Evolutionary conservation across 164 flowering plant species (phyloP), one percentile per base, ranked within the genome.

Genomic region (Stephania yunnanensis): DNA sequence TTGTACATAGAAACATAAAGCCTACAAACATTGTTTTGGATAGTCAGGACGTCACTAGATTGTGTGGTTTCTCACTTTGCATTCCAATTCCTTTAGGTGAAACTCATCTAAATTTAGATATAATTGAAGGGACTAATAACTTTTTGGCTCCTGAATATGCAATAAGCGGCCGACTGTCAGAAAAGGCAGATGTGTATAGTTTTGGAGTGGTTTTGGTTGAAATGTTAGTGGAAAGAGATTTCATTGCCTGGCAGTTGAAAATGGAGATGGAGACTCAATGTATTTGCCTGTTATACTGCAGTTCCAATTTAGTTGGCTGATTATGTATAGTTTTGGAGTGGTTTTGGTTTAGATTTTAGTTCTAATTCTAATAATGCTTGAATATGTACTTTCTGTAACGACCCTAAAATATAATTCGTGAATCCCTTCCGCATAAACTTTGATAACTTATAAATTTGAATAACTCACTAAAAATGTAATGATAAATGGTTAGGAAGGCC

Each of bases 1-100:
- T 77, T 44, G 30, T 77, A 6, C 75, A 77, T 22, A 77, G 61
- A 46, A 46, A 73, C 29, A 68, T 77, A 9, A 53, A 17, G 50
- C 46, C 50, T 17, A 5, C 4, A 1, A 70, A 74, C 29, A 79
- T 83, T 8, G 61, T 78, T 12, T 73, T 83, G 61, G 82, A 79
- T 44, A 48, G 73, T 3, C 19, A 72, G 66, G 53, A 12, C 42
- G 78, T 69, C 44, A 68, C 81, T 1, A 83, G 79, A 72, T 64
- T 82, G n/a, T 46, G 20, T 1, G 52, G 25, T 55, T 78, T 73
- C 44, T 46, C 25, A 7, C 29, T 48, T 6, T 36, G 71, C 48
- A 31, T 69, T 17, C 17, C 7, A 30, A 30, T 69, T 69, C 71
- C 50, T 36, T 11, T 10, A 1, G 71, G 71, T 1, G 10, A 69